Conservation (phyloP, 176 grass and related monocot species). For the Aegilops tauschii region DNA sequence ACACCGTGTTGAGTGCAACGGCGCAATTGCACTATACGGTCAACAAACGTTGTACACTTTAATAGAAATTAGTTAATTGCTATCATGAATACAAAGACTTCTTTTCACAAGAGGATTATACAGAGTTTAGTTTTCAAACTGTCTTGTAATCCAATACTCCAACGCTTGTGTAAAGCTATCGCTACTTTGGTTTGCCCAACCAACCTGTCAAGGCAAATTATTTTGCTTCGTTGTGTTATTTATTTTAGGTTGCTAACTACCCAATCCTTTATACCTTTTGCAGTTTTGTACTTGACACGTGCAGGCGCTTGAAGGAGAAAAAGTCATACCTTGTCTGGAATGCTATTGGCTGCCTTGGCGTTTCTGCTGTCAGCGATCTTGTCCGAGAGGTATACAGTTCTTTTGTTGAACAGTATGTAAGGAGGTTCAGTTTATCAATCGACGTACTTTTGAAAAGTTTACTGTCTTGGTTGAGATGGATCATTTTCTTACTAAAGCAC, state of each 20-base stretch:
- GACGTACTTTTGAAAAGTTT: not conserved
- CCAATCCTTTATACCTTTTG: not conserved
- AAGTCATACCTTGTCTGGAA: conserved; percentile 94
- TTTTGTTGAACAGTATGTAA: not conserved
- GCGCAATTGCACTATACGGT: not conserved
- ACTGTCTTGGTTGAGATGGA: not conserved
- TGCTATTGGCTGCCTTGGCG: conserved; percentile 83
- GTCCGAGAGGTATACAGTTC: conserved; percentile 73
- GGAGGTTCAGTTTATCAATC: conserved; percentile 13
- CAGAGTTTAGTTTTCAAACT: not conserved
- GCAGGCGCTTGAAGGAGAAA: conserved; percentile 79
- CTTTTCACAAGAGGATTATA: not conserved
- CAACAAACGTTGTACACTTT: not conserved
- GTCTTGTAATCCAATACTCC: not conserved
- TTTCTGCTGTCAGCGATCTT: conserved; percentile 76
- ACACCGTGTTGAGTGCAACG: not conserved
- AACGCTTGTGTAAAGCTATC: not conserved
- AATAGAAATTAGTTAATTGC: not conserved
- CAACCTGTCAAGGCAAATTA: not conserved
- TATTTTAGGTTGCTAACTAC: not conserved
- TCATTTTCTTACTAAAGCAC: not conserved
- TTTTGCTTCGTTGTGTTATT: not conserved
- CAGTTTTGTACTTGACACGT: conserved; percentile 91
- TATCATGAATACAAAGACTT: not conserved
- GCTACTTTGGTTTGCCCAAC: not conserved